Conservation (phyloP, 2,329 filamentous ascomycete species). For the Ceratocystiopsis minuta region DNA sequence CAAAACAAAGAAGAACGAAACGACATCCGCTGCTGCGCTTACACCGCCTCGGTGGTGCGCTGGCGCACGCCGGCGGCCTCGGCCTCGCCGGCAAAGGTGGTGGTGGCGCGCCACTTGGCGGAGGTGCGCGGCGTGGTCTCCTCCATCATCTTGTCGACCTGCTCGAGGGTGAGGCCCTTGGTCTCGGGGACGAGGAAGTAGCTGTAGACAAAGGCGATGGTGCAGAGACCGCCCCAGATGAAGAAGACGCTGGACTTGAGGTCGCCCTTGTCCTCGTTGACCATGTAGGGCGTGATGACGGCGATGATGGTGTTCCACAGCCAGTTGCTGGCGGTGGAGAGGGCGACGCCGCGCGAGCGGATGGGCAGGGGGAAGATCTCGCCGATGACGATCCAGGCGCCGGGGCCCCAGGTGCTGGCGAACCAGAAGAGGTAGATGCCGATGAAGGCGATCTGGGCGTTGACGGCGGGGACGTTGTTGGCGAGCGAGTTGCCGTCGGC, state of each 20-base stretch:
- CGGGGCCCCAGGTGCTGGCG: constrained; percentile 74
- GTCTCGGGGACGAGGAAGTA: constrained; percentile 61
- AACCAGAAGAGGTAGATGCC: constrained; percentile 91
- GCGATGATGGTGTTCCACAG: constrained; percentile 54
- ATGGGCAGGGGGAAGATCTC: constrained; percentile 85
- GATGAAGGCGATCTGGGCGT: constrained; percentile 71
- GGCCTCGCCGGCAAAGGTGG: constrained; percentile 40
- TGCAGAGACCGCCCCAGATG: constrained; percentile 54
- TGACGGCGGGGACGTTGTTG: constrained; percentile 38
- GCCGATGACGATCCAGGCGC: constrained; percentile 66
- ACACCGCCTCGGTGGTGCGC: too few relatives aligned
- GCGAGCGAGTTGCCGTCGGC: constrained; percentile 24
- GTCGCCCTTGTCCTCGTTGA: constrained; percentile 41
- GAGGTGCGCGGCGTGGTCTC: constrained; percentile 64
- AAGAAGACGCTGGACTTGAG: constrained; percentile 56
- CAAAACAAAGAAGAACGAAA: too few relatives aligned
- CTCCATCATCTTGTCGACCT: constrained; percentile 78
- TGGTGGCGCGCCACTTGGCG: constrained; percentile 54
- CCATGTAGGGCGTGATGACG: constrained; percentile 40
- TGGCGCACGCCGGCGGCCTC: background rate
- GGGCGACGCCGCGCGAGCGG: constrained; percentile 68
- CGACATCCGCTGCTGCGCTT: too few relatives aligned
- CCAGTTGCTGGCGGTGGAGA: constrained; percentile 84
- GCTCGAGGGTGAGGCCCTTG: constrained; percentile 60
- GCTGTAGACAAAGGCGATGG: constrained; percentile 39